phyloP scores from a whole-genome alignment of 2,329 filamentous ascomycete species.

The Colletotrichum sp. region DNA sequence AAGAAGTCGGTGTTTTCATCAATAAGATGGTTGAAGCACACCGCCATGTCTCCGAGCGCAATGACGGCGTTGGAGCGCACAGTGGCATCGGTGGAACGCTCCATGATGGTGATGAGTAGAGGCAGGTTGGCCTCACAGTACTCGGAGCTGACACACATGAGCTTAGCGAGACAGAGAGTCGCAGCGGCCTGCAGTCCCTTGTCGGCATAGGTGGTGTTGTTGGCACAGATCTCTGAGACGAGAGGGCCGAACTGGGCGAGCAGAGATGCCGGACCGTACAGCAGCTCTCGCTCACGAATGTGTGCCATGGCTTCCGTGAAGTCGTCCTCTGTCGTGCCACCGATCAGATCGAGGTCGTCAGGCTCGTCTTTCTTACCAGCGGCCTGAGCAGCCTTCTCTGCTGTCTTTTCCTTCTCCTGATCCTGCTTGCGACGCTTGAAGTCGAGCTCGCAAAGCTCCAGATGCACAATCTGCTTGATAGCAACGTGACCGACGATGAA shows the following conservation, averaged over 20 bases:
- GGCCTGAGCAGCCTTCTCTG: constrained; percentile 37
- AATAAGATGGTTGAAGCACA: constrained; percentile 99
- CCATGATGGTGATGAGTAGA: constrained; percentile 96
- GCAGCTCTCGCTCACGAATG: constrained; percentile 81
- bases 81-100: constrained; percentile 89
- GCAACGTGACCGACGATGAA: constrained; percentile 97
- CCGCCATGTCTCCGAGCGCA: constrained; percentile 97
- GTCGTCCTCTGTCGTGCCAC: constrained; percentile 93
- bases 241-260: constrained; percentile 91
- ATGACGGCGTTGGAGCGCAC: constrained; percentile 97
- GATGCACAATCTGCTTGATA: constrained; percentile 98
- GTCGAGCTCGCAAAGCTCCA: constrained; percentile 96
- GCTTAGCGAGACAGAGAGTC: constrained; percentile 92
- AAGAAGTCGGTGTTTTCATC: constrained; percentile 99
- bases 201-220: constrained; percentile 91
- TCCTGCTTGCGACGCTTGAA: constrained; percentile 97
- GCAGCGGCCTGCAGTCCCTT: constrained; percentile 90
- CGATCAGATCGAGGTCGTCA: constrained; percentile 95
- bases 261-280: constrained; percentile 83
- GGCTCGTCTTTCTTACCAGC: constrained; percentile 57
- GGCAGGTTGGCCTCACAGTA: constrained; percentile 95
- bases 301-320: constrained; percentile 87
- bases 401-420: constrained; percentile 71
- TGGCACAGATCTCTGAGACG: constrained; percentile 91
- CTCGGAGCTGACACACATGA: constrained; percentile 97